phyloP scores from a whole-genome alignment of 1,284 basidiomycete species.

The Porogramme epimiltina region DNA sequence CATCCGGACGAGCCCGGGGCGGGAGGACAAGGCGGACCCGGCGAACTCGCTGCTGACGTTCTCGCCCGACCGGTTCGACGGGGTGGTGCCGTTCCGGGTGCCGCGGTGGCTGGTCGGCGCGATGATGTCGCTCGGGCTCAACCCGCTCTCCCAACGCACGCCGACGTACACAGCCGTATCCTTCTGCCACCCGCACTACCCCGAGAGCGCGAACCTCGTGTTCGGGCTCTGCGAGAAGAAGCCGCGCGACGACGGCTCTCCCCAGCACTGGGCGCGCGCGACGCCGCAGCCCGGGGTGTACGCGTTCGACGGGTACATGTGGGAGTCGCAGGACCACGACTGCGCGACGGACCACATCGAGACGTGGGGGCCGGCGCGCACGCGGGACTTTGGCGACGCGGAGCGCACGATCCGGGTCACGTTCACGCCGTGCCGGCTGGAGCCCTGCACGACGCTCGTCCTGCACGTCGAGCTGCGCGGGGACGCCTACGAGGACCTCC shows the following conservation, averaged over 20 bases:
- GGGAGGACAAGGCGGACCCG: not conserved
- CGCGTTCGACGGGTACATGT: too few species aligned
- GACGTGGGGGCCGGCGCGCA: not conserved
- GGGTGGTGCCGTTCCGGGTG: not conserved
- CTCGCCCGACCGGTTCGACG: not conserved
- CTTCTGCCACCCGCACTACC: not conserved
- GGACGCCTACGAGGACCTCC: not conserved
- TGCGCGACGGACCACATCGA: not conserved
- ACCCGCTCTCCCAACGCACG: too few species aligned
- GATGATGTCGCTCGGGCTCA: not conserved
- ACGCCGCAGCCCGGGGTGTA: not conserved
- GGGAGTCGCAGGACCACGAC: not conserved
- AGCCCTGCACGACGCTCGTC: not conserved
- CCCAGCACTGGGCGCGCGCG: not conserved
- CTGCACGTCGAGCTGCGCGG: slow-evolving; percentile 2
- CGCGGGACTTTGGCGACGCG: not conserved
- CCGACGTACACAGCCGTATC: not conserved
- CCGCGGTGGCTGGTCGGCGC: not conserved
- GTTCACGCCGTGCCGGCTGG: not conserved
- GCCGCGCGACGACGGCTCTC: not conserved
- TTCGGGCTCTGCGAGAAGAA: not conserved
- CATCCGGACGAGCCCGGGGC: not conserved
- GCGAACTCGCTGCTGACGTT: not conserved
- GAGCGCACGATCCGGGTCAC: not conserved
- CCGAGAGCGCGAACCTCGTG: not conserved